These are phyloP conservation scores for Primulina tabacum DNA, from an alignment of 257 asterid genomes.

Conservation along the genomic window DNA sequence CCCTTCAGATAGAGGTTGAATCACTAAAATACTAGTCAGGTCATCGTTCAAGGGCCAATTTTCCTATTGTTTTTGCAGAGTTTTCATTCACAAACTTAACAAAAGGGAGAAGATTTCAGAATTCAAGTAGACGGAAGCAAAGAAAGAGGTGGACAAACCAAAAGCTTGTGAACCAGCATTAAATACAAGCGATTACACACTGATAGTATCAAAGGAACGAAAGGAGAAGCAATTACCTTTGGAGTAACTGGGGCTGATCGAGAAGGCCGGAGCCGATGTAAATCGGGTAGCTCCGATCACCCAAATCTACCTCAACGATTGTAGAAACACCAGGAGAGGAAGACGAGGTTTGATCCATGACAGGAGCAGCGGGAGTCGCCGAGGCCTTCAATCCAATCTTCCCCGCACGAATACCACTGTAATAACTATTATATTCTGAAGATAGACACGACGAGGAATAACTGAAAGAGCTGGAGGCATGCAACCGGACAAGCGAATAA, in stretches of 20 bases:
- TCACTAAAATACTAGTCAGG: background rate
- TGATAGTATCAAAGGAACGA: background rate
- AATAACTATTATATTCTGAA: conserved; percentile 18
- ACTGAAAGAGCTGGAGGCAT: conserved; percentile 28
- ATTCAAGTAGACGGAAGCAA: background rate
- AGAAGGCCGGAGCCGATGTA: conserved; percentile 95
- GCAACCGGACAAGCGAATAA: conserved; percentile 37
- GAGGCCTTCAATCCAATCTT: conserved; percentile 42
- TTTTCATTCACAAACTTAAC: background rate
- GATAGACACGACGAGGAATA: conserved; percentile 29
- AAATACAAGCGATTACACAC: background rate
- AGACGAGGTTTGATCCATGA: conserved; percentile 55
- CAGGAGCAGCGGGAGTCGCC: conserved; percentile 48
- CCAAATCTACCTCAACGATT: conserved; percentile 84
- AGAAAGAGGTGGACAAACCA: background rate
- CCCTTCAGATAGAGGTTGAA: no score
- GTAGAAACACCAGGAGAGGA: conserved; percentile 43
- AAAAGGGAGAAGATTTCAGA: background rate
- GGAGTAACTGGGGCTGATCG: conserved; percentile 74
- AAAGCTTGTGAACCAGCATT: background rate
- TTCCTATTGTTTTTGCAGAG: background rate
- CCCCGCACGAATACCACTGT: conserved; percentile 2
- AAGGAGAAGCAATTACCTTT: conserved; percentile 42
- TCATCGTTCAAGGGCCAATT: conserved; percentile 8
- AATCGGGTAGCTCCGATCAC: conserved; percentile 94